Evolutionary conservation across 768 basidiomycete genomes (phyloP), one percentile per base, ranked within the genome.

Genomic region (Boletus insuetus): DNA sequence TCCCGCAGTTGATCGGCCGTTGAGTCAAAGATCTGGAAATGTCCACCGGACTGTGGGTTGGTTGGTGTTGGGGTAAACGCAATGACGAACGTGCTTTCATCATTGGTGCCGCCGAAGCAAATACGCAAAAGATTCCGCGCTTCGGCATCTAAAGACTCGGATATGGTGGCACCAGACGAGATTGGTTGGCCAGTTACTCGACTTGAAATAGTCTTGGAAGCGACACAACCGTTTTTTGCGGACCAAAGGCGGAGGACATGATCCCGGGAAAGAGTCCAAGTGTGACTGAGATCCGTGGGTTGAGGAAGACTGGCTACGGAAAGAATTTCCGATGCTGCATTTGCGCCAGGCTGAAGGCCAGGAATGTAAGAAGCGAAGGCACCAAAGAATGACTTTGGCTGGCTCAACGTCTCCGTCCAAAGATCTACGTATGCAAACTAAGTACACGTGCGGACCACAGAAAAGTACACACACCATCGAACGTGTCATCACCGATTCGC

Each of bases 241-340:
- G 89, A 87, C 94, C 94, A 98, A 41, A 90, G 76, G 38, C 93
- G 82, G 40, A 98, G 76, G 34, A 85, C 87, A 51, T 89, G 81
- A 74, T 97, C 93, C 51, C 93, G 80, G 10, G 94, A 94, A 40
- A 98, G 79, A 2, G 93, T 87, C 83, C 91, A 96, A 20, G 87
- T 75, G 62, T 89, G 79, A 35, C 78, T 81, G 53, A 89, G 77
- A 65, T 89, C 88, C 14, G 86, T 87, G 17, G 89, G 89, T 73
- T 85, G 87, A 40, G 87, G 82, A 68, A 86, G 80, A 42, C 84
- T 84, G 7, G 89, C 82, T 39, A 91, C 75, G 42, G 89, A 83
- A 45, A 94, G 75, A 46, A 90, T 84, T 56, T 87, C 83, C 19
- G 82, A 74, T 7, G 79, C 78, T 47, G 77, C 73, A 32, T 79